Conservation (phyloP, 805 yeast genomes). For the Wickerhamomyces silvicola region DNA sequence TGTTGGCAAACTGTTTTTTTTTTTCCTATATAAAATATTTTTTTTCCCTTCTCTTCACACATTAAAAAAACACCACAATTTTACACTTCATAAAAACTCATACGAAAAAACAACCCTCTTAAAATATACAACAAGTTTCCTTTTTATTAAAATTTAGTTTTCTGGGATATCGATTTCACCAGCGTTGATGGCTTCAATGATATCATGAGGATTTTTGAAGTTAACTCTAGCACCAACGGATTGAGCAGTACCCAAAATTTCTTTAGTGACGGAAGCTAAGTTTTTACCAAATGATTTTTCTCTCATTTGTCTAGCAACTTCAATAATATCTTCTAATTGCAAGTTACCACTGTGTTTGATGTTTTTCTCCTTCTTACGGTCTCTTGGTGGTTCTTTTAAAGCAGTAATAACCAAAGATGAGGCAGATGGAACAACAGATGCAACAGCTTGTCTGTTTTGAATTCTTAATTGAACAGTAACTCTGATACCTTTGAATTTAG, state of each 20-base stretch:
- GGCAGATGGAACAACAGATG: constrained; percentile 99
- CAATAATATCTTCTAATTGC: constrained; percentile 92
- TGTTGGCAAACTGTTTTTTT: constrained; percentile 76
- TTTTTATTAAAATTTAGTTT: constrained; percentile 48
- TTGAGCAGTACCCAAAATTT: constrained; percentile 99
- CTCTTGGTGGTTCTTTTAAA: constrained; percentile 99
- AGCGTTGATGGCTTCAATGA: constrained; percentile 96
- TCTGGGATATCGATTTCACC: constrained; percentile 95
- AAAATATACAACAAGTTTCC: constrained; percentile 3
- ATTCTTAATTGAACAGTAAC: constrained; percentile 98
- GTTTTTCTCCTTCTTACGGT: constrained; percentile 99
- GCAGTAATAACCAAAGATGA: constrained; percentile 98
- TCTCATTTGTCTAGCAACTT: constrained; percentile 96
- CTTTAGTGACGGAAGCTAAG: constrained; percentile 96
- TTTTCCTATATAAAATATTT: constrained; percentile 8
- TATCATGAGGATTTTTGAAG: constrained; percentile 98
- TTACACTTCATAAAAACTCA: constrained; percentile 2
- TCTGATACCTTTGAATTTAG: constrained; percentile 97
- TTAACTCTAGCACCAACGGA: constrained; percentile 99
- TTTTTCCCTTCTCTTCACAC: neutral
- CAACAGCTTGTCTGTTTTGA: constrained; percentile 99
- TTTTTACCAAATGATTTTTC: constrained; percentile 97
- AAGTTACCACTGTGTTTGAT: constrained; percentile 99
- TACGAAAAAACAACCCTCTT: constrained; percentile 5
- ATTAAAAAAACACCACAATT: constrained; percentile 19